Conservation (phyloP, 148 eudicot species). For the Vaccinium darrowii region DNA sequence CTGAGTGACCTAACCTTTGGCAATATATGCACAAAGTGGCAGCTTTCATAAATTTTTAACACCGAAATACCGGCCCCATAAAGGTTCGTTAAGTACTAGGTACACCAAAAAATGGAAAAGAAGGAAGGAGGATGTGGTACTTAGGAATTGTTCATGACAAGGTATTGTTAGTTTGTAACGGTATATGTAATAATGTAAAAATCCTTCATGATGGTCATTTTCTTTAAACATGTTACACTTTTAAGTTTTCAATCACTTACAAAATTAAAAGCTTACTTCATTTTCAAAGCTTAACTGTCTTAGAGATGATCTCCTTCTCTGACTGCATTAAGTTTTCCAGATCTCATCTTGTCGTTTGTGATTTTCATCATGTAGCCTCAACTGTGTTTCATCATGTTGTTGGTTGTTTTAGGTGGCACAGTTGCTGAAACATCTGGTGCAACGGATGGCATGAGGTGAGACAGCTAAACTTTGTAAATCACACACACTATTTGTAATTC, state of each 20-base stretch:
- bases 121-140: not conserved
- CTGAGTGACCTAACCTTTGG: not conserved
- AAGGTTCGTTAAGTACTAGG: not conserved
- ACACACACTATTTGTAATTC: not conserved
- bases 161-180: not conserved
- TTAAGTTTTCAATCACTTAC: not conserved
- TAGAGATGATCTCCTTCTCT: not conserved
- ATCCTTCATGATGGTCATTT: not conserved
- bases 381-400: not conserved
- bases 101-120: not conserved
- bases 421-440: slow-evolving; percentile 41
- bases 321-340: not conserved
- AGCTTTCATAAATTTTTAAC: not conserved
- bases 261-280: not conserved
- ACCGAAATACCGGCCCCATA: not conserved
- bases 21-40: not conserved
- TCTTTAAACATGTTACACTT: not conserved
- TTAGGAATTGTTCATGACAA: not conserved
- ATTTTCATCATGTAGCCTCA: not conserved
- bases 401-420: slow-evolving; percentile 37
- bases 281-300: not conserved
- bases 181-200: not conserved
- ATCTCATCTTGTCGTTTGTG: not conserved
- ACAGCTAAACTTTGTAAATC: slow-evolving; percentile 7
- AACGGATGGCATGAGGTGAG: slow-evolving; percentile 42